Base-by-base conservation (phyloP, 805 yeast genomes). In the Candida dendrica region DNA sequence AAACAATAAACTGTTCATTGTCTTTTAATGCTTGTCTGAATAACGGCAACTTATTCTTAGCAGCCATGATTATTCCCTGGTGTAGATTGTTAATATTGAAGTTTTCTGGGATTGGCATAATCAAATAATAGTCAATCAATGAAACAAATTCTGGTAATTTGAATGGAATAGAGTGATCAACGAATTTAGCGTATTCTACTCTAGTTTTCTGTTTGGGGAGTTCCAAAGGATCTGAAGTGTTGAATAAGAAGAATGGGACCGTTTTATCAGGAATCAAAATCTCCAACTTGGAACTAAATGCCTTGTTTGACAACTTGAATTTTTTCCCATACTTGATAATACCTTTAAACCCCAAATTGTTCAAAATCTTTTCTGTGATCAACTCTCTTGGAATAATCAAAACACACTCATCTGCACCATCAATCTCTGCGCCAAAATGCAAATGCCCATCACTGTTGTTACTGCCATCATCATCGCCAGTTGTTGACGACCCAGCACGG, bases 231-330 rank as follows among this genome's bases (percentile, higher is more conserved):
- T 51, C 52, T 3, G 58, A 50, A 5, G 66, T 55, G 43, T 69
- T 68, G 55, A 69, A 69, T 13, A 72, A 34, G 47, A 72, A 69
- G 34, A 68, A 48, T 2, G 60, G 64, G 19, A 55, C 56, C 7
- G 66, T 53, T 18, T 51, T 57, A 26, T 56, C 47, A 0, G 76
- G 75, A 3, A 71, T 42, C 17, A 50, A 49, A 10, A 61, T 43
- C 3, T 46, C 47, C 38, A 41, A 45, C 19, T 42, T 48, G 37
- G 42, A 41, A 29, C 37, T 41, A 38, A 36, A 52, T n/a, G 17
- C 20, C 24, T 44, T 34, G 51, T 46, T 49, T 13, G 32, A 33
- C 26, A 52, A 38, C 29, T 40, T 43, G 19, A 59, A 40, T 14
- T 51, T 41, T 14, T 56, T 63, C 32, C 59, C 48, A 22, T 58